Conservation (phyloP, 177 flowering plant genomes). For the Telopea speciosissima region DNA sequence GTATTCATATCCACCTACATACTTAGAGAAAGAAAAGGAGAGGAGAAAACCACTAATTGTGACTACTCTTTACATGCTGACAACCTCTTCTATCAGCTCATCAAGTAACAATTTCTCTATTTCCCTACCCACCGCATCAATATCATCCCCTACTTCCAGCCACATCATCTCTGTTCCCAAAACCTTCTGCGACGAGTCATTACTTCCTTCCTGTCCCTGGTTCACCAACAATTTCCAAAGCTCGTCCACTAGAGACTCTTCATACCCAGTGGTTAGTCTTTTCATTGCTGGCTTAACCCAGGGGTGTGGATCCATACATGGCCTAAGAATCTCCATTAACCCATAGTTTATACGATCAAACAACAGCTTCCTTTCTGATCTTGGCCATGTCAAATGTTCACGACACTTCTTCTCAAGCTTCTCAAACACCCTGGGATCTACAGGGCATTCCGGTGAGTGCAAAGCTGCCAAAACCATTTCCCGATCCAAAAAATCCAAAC, state of each 20-base stretch:
- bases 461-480: conserved; percentile 35
- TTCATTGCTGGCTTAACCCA: conserved; percentile 37
- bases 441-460: conserved; percentile 51
- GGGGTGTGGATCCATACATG: conserved; percentile 38
- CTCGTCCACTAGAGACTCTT: conserved; percentile 26
- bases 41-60: no score
- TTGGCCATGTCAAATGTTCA: conserved; percentile 24
- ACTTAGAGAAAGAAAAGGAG: not conserved
- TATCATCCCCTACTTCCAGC: conserved; percentile 39
- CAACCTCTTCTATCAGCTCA: conserved; percentile 51
- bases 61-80: conserved; percentile 17
- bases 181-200: conserved; percentile 19
- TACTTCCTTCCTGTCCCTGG: conserved; percentile 20
- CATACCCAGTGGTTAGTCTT: conserved; percentile 15
- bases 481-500: conserved; percentile 27
- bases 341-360: conserved; percentile 62
- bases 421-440: conserved; percentile 50
- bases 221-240: conserved; percentile 32
- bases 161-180: conserved; percentile 36
- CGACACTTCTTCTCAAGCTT: conserved; percentile 58
- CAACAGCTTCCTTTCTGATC: conserved; percentile 54
- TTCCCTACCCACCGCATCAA: conserved; percentile 54
- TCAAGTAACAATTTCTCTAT: conserved; percentile 49
- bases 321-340: conserved; percentile 38
- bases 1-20: not conserved